Evolutionary conservation across 352 stramenopile species (phyloP).

Genomic region (Globisporangium carolinianum): DNA sequence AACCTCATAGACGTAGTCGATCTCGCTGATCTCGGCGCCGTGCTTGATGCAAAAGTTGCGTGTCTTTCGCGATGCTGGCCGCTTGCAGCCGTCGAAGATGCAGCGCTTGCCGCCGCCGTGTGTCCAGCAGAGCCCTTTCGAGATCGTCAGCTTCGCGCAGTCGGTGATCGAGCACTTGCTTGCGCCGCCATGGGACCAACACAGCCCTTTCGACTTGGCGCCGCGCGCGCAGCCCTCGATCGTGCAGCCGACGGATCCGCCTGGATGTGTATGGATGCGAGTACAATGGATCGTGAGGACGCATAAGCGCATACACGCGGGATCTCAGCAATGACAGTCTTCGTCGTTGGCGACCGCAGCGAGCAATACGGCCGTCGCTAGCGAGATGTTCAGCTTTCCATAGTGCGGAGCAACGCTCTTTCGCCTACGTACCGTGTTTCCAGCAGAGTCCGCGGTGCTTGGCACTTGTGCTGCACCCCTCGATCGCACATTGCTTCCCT

Average conservation of each 20-base stretch:
- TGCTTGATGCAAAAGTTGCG: not conserved
- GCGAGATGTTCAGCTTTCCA: no score
- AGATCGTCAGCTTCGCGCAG: conserved; percentile 29
- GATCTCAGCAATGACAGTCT: no score
- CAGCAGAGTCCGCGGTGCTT: conserved; percentile 51
- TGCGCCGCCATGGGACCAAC: conserved; percentile 33
- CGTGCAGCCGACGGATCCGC: conserved; percentile 26
- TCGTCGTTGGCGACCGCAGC: no score
- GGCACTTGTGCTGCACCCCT: conserved; percentile 42
- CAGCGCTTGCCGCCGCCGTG: conserved; percentile 73
- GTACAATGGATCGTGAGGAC: no score
- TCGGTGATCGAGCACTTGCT: conserved; percentile 34
- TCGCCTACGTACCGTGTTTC: conserved; percentile 34
- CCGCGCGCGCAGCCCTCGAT: conserved; percentile 19
- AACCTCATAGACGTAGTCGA: no score
- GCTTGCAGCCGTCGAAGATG: conserved; percentile 26
- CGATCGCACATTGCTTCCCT: conserved; percentile 41
- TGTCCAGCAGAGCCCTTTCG: conserved; percentile 48
- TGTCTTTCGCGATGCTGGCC: conserved; percentile 11
- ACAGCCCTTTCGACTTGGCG: conserved; percentile 20
- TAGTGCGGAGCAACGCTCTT: no score
- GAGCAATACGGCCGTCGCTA: no score
- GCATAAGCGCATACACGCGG: no score
- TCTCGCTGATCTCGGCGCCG: not conserved
- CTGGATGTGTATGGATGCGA: no score